Evolutionary conservation across 2,329 filamentous ascomycete species (phyloP), one percentile per base, ranked within the genome.

Genomic region (Teratosphaeria viscida): DNA sequence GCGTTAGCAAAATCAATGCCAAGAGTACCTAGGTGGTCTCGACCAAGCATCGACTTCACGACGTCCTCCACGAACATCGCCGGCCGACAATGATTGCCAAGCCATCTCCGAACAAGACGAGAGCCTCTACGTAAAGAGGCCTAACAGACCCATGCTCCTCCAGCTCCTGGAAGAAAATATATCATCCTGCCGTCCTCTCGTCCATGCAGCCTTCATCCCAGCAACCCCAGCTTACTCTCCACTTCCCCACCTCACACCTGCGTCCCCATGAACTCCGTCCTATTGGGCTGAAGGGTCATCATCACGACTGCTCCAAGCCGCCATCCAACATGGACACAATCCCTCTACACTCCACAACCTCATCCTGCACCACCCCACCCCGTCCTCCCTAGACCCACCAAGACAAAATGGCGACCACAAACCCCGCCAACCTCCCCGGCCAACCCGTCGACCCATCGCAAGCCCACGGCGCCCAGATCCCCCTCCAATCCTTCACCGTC

Each of bases 391-490:
- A 16, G 14, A 29, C 23, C 19, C 2, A 23, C 2, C 23, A 3
- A 32, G n/a, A 3, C 34, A 56, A 14, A 39, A 65, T 65, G 63
- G 63, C 64, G 5, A 65, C 64, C 56, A 64, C 61, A 5, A 54
- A 62, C 55, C 60, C 62, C n/a, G 26, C 57, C 34, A 57, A 47
- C 37, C 63, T 60, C 37, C 63, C 62, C 47, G 56, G 62, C 56
- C 23, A 49, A 37, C 58, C 65, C 14, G 66, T 68, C 37, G 65
- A 69, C 55, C 66, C 67, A 11, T 59, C 60, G 10, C 59, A 60
- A 59, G 72, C 76, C 5, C 72, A 74, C 63, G 76, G 74, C 34
- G 78, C 77, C 26, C 78, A 79, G 57, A 77, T 79, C 35, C 76
- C 77, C 0, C 71, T 80, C 37, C 70, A 76, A 60, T 67, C 68